Evolutionary conservation across 345 rosid genomes (phyloP).

Genomic region (Lepidium didymum): DNA sequence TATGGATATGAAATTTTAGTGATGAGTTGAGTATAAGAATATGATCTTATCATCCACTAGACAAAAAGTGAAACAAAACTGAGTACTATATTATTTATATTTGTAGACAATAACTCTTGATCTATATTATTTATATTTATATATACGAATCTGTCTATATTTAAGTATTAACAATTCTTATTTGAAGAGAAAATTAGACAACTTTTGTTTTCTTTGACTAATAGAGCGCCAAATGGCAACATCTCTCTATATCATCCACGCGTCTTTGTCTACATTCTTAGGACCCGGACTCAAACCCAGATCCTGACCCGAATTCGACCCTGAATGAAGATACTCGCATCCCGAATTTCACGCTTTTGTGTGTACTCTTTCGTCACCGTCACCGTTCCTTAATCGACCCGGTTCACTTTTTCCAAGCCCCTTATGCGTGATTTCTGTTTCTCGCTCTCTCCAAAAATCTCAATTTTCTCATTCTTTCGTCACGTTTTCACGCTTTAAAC

Average conservation of each 20-base stretch:
- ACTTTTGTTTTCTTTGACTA: too few species aligned
- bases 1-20: too few species aligned
- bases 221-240: too few species aligned
- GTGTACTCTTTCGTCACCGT: neutral
- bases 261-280: neutral
- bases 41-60: too few species aligned
- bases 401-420: neutral
- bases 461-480: neutral
- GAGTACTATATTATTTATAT: too few species aligned
- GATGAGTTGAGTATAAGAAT: too few species aligned
- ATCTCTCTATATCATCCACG: neutral
- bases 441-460: neutral
- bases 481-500: slow-evolving; percentile 5
- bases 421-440: slow-evolving; percentile 18
- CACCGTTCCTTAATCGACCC: neutral
- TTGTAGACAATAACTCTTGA: too few species aligned
- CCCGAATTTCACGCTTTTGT: slow-evolving; percentile 2
- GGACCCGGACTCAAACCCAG: neutral
- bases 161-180: too few species aligned
- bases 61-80: too few species aligned
- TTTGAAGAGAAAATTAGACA: too few species aligned
- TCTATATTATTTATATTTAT: too few species aligned
- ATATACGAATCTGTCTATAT: too few species aligned
- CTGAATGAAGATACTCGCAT: neutral
- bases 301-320: neutral